Evolutionary conservation across 1,139 yeast genomes (phyloP).

Genomic region (Yamadazyma atmosphaerica): DNA sequence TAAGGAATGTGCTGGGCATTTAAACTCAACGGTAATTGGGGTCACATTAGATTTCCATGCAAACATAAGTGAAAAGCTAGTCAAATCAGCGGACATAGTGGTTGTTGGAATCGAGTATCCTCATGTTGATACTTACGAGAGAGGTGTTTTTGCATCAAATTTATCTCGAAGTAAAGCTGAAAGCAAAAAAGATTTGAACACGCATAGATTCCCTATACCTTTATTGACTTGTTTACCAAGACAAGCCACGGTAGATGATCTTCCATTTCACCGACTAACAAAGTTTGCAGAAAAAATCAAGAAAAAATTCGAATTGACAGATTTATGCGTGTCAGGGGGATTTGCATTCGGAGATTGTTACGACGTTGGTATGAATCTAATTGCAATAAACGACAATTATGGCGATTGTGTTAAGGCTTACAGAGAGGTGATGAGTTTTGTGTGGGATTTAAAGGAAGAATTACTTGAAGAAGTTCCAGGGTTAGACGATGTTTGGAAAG

Average conservation of each 20-base stretch:
- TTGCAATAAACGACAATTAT: slow-evolving; percentile 5
- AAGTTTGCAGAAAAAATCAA: slow-evolving; percentile 4
- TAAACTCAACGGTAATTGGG: slow-evolving; percentile 6
- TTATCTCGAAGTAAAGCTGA: slow-evolving; percentile 2
- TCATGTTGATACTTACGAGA: slow-evolving; percentile 9
- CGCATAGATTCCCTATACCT: slow-evolving; percentile 7
- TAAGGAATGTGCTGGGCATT: slow-evolving; percentile 3
- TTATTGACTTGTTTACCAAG: slow-evolving; percentile 7
- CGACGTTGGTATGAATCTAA: slow-evolving; percentile 10
- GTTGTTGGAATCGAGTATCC: slow-evolving; percentile 10
- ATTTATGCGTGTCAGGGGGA: slow-evolving; percentile 9
- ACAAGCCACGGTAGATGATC: slow-evolving; percentile 9
- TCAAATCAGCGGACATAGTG: slow-evolving; percentile 6
- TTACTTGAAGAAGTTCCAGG: slow-evolving; percentile 6
- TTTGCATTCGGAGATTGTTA: slow-evolving; percentile 12
- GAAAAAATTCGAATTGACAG: slow-evolving; percentile 3
- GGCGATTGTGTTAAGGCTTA: slow-evolving; percentile 8
- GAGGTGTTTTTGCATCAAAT: slow-evolving; percentile 5
- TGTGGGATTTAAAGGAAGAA: slow-evolving; percentile 8
- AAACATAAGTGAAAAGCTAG: slow-evolving; percentile 8
- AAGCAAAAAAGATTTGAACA: not conserved
- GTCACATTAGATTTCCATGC: slow-evolving; percentile 12
- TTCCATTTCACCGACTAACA: slow-evolving; percentile 6
- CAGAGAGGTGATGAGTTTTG: slow-evolving; percentile 6
- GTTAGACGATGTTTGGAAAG: slow-evolving; percentile 5